Base-by-base conservation (phyloP, 768 basidiomycete species). In the Mycena leptocephala region DNA sequence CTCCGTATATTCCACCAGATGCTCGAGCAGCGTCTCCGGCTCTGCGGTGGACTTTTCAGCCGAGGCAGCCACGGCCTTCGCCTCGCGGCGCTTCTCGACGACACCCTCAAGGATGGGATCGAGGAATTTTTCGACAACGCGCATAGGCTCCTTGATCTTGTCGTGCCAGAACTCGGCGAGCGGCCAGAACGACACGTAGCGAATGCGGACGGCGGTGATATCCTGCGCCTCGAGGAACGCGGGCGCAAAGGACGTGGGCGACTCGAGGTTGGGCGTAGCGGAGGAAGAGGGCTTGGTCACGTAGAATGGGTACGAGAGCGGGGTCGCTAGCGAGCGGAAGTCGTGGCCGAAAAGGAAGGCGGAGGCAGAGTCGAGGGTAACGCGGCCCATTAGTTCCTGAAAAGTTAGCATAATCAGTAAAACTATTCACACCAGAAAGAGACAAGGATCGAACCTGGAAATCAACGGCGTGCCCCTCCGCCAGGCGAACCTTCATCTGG, bases 301-400 rank as follows among this genome's bases (percentile, higher is more conserved):
- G 77, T 85, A 77, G 43, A 85, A 84, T 35, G 92, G 91, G 70
- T 91, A 92, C 3, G 89, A 89, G 9, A 93, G 81, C 5, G 88
- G 89, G 1, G 87, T 88, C 0, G 85, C 84, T 39, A 93, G 87
- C 8, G 88, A 89, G 70, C 87, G 79, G 13, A 93, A 90, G 76
- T 88, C 87, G 39, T 86, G 84, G 8, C 90, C 90, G 74, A 93
- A 92, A 26, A 94, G 87, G 77, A 91, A 93, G 66, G 92, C 90
- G 0, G 92, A 90, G 4, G 92, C 92, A 2, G 91, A 89, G 83
- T 94, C 93, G 20, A 94, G 84, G 0, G 93, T 93, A 81, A 93
- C 93, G 1, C 89, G 86, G 2, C 84, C 84, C 11, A 84, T 86
- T 37, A 89, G 75, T 76, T 90, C 89, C 87, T 88, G n/a, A n/a